Conservation (phyloP, 768 basidiomycete species). For the Pleurotus platypus region DNA sequence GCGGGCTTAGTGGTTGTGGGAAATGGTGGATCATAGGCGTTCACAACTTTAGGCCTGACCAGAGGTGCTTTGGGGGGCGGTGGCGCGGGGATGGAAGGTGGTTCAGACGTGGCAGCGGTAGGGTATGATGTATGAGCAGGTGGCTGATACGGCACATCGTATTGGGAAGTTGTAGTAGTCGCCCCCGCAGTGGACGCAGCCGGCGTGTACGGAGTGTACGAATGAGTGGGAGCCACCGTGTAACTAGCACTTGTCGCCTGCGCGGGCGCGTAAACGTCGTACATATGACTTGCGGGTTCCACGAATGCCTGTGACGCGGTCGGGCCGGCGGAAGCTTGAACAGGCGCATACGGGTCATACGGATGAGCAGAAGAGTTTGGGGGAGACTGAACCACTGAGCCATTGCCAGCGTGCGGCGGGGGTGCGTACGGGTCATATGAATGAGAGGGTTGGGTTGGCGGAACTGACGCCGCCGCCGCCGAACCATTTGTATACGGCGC, state of each 20-base stretch:
- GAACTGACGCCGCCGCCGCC: conserved; percentile 8
- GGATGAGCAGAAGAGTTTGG: too few species aligned
- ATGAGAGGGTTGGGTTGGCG: conserved; percentile 6
- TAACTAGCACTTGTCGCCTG: conserved; percentile 1
- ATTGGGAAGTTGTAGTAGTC: conserved; percentile 13
- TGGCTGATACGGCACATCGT: conserved; percentile 14
- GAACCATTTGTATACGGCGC: conserved; percentile 22
- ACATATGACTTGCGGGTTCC: neutral
- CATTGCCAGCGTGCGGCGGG: too few species aligned
- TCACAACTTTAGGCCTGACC: conserved; percentile 61
- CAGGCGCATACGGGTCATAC: neutral
- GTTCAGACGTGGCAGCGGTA: conserved; percentile 8
- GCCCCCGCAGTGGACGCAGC: conserved; percentile 11
- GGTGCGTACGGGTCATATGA: conserved; percentile 8
- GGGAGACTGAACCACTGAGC: too few species aligned
- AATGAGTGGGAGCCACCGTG: conserved; percentile 1
- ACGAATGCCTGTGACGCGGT: neutral
- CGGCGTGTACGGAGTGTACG: conserved; percentile 25
- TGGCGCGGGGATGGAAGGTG: conserved; percentile 23
- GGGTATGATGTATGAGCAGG: conserved; percentile 7
- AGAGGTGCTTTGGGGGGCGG: conserved; percentile 38
- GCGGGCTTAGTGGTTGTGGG: conserved; percentile 38
- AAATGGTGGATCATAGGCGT: conserved; percentile 79
- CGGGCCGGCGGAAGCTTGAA: neutral
- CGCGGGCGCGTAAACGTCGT: conserved; percentile 6